Base-by-base conservation (phyloP, 148 eudicot genomes). In the Rhododendron griersonianum region DNA sequence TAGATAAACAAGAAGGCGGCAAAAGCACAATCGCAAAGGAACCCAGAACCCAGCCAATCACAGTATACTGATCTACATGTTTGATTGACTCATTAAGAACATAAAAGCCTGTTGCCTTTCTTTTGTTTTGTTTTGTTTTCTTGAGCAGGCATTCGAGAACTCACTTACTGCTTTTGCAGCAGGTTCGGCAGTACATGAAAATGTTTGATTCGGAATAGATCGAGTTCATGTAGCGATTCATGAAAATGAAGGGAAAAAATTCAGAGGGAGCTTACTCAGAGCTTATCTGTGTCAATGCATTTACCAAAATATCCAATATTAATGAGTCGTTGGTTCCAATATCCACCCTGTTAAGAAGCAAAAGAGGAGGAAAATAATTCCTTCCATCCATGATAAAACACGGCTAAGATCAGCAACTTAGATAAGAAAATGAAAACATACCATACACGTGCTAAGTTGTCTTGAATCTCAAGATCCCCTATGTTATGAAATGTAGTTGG, bases 401-500 rank as follows among this genome's bases (percentile, higher is more conserved):
- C 35, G 61, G 16, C 3, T 21, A 45, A 48, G 37, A 75, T 57
- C 41, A 41, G 7, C 63, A 86, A 63, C 53, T 57, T 35, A 86
- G 76, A 41, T 25, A 28, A 30, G 19, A 35, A 86, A 88, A 37
- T 7, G 75, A 78, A 55, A 37, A 13, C 87, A 79, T 92, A 96
- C 99, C 99, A 96, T 91, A 96, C 79, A 45, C 99, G 96, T 80
- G 98, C 99, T 75, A 95, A 82, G 82, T 95, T 95, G 87, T 94
- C 96, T 90, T 96, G 99, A 89, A 96, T 87, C 89, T 96, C 99
- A 77, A 96, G 93, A 87, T 95, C 98, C 51, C 98, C 98, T 51
- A 96, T 94, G 91, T 96, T 96, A 87, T 93, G 95, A 89, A 96
- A 96, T 79, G 99, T 95, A 25, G 99, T 89, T 75, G 99, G 98